Percentiles rank a stretch among this genome's conserved stretches.
phyloP scores from a whole-genome alignment of 805 yeast genomes.

The Metschnikowia lunata region DNA sequence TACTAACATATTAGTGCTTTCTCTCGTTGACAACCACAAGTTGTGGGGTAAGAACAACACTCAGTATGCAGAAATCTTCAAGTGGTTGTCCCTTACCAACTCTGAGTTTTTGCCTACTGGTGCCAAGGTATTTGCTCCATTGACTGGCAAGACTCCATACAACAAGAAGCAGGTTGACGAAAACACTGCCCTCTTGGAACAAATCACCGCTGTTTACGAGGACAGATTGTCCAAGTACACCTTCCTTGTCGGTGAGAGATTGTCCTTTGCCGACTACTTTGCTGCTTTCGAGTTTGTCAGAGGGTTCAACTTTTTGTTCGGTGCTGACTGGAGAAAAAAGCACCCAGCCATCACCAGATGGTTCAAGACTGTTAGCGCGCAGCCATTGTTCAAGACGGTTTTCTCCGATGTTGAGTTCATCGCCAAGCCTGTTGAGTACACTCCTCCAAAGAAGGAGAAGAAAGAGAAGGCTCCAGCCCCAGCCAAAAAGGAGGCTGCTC shows the following conservation, averaged over 20 bases:
- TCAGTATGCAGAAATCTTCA: slow-evolving; percentile 63
- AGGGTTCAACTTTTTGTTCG: slow-evolving; percentile 58
- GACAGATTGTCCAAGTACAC: slow-evolving; percentile 55
- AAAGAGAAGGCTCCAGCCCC: slow-evolving; percentile 43
- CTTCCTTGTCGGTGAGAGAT: slow-evolving; percentile 62
- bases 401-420: slow-evolving; percentile 52
- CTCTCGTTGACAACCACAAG: slow-evolving; percentile 41
- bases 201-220: slow-evolving; percentile 46
- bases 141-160: slow-evolving; percentile 65
- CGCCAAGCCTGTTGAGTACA: slow-evolving; percentile 60
- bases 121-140: slow-evolving; percentile 52
- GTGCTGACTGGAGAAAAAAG: slow-evolving; percentile 56
- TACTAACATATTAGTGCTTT: slow-evolving; percentile 36
- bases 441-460: slow-evolving; percentile 69
- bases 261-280: slow-evolving; percentile 62
- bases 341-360: slow-evolving; percentile 68
- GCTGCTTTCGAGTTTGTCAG: slow-evolving; percentile 47
- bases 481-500: slow-evolving; percentile 25
- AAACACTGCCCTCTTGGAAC: slow-evolving; percentile 31
- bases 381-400: slow-evolving; percentile 46
- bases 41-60: slow-evolving; percentile 62
- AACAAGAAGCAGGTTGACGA: slow-evolving; percentile 67
- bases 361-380: slow-evolving; percentile 52
- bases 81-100: slow-evolving; percentile 77
- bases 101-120: slow-evolving; percentile 51